These are phyloP conservation scores for Zygotorulaspora sp. DNA, from an alignment of 805 yeast species.

Conservation along the genomic window DNA sequence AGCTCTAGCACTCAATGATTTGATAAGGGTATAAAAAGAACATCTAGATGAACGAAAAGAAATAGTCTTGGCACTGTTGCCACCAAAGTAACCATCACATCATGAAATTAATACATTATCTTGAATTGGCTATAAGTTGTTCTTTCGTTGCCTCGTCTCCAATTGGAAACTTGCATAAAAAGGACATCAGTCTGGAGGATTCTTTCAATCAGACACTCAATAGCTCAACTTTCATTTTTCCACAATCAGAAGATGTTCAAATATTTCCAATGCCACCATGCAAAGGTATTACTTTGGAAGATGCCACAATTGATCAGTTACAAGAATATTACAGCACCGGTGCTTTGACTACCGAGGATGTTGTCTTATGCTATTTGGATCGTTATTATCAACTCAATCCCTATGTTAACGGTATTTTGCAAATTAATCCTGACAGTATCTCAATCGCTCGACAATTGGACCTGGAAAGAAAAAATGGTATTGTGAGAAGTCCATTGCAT, in stretches of 20 bases:
- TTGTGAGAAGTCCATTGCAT: conserved; percentile 28
- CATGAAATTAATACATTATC: too few relatives aligned
- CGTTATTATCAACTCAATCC: conserved; percentile 27
- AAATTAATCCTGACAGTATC: conserved; percentile 28
- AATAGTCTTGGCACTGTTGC: too few relatives aligned
- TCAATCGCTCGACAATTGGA: conserved; percentile 26
- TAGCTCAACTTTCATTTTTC: conserved; percentile 12
- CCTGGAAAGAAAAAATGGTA: conserved; percentile 24
- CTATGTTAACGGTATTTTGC: conserved; percentile 23
- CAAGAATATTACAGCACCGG: conserved; percentile 26
- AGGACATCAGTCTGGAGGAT: background rate
- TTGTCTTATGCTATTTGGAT: conserved; percentile 25
- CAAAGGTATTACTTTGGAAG: conserved; percentile 27
- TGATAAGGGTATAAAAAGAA: too few relatives aligned
- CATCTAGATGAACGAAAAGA: too few relatives aligned
- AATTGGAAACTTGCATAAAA: conserved; percentile 1
- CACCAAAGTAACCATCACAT: too few relatives aligned
- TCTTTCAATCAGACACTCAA: conserved; percentile 9
- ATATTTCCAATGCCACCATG: conserved; percentile 25
- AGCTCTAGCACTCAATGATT: too few relatives aligned
- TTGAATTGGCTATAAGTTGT: too few relatives aligned
- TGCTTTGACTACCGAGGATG: conserved; percentile 21
- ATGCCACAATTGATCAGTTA: conserved; percentile 32
- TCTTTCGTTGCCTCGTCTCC: conserved; percentile 4
- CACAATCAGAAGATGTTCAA: conserved; percentile 12